These are phyloP conservation scores for Trichosporon sp. DNA, from an alignment of 1,284 basidiomycete species.

Conservation along the genomic window DNA sequence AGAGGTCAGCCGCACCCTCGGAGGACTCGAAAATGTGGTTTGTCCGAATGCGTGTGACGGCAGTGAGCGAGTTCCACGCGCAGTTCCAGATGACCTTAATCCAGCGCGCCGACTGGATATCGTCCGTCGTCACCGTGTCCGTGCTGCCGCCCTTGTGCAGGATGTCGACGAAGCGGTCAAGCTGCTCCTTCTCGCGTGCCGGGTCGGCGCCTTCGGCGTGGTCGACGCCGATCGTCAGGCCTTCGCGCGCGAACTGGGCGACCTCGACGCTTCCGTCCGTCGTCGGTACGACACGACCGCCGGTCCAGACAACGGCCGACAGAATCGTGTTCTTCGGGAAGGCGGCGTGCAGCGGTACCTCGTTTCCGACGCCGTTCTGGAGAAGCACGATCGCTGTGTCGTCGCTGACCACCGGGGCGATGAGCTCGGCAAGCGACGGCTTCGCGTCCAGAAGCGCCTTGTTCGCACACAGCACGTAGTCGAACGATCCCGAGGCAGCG, in stretches of 20 bases:
- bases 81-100: constrained; percentile 52
- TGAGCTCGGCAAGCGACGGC: constrained; percentile 43
- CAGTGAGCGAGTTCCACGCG: constrained; percentile 46
- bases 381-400: constrained; percentile 52
- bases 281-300: constrained; percentile 39
- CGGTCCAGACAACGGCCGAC: constrained; percentile 53
- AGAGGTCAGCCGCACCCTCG: constrained; percentile 34
- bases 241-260: constrained; percentile 48
- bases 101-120: constrained; percentile 54
- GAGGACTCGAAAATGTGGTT: constrained; percentile 44
- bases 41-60: constrained; percentile 41
- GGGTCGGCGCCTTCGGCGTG: constrained; percentile 25
- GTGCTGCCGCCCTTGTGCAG: constrained; percentile 45
- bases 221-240: constrained; percentile 49
- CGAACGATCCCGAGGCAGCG: constrained; percentile 37
- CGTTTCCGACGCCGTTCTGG: constrained; percentile 55
- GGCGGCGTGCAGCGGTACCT: constrained; percentile 49
- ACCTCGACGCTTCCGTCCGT: constrained; percentile 27
- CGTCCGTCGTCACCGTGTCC: constrained; percentile 42
- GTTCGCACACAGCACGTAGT: constrained; percentile 48
- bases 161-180: constrained; percentile 41
- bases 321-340: constrained; percentile 51
- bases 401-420: constrained; percentile 36
- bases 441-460: constrained; percentile 47
- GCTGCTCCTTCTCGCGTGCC: constrained; percentile 32